A percentile compares a stretch with the other conserved stretches of the same genome.
Evolutionary conservation across 1,284 basidiomycete genomes (phyloP).

Genomic region (Cronartium quercuum): DNA sequence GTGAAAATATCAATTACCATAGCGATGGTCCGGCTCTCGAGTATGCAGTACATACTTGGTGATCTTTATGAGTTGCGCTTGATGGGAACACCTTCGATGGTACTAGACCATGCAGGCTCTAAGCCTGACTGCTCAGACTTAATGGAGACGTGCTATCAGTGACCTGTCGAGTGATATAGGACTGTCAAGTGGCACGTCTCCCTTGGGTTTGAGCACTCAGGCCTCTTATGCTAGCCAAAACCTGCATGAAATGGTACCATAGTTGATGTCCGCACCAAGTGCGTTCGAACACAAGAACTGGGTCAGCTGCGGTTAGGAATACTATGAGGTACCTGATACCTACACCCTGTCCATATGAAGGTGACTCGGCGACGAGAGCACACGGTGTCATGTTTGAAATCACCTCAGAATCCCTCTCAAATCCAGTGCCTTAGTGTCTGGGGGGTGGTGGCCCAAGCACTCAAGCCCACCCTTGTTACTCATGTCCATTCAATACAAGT

Average conservation of each 20-base stretch:
- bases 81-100: neutral
- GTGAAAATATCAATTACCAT: no score
- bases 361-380: no score
- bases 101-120: neutral
- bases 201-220: neutral
- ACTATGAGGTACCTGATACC: no score
- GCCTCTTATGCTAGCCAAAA: neutral
- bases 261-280: neutral
- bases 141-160: neutral
- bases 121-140: neutral
- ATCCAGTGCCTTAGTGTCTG: no score
- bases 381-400: no score
- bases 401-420: no score
- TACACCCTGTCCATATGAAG: no score
- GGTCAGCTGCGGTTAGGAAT: neutral
- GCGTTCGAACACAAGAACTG: neutral
- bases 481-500: no score
- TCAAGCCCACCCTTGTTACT: no score
- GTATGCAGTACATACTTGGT: neutral
- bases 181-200: neutral
- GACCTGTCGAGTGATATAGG: neutral
- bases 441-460: no score
- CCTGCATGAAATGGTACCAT: no score
- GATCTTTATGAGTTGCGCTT: neutral
- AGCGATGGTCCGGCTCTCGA: no score